Base-by-base conservation (phyloP, 139 green algal species). In the Chlorella sorokiniana region DNA sequence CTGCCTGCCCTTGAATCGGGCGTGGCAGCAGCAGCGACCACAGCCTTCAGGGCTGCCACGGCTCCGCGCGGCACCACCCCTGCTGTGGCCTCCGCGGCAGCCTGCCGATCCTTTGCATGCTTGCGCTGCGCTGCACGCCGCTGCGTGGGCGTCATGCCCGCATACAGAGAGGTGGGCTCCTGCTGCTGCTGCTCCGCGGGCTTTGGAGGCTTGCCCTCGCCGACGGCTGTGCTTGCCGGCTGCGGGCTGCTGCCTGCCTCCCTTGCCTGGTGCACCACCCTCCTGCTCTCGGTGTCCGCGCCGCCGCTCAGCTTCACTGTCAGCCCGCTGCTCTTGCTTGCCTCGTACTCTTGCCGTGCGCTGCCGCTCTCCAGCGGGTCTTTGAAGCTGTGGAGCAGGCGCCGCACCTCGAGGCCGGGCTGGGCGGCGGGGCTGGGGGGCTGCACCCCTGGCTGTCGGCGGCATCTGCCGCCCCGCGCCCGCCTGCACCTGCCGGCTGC, bases 21-120 rank as follows among this genome's bases (percentile, higher is more conserved):
- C 14, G 11, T 16, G 3, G 45, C 48, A 56, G 48, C 48, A 16
- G 14, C 42, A 3, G 72, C 38, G 22, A 52, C 51, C 22, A 40
- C 72, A 25, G 71, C 71, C 31, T 65, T 42, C 25, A 77, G 70
- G 23, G 70, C 70, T 1, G 70, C 48, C 45, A 77, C 16, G 20
- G 45, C 45, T n/a, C 70, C 70, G 45, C 70, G 70, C 31, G 45
- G 44, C 14, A n/a, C 45, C 0, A 33, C 70, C 18, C 70, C 70
- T 27, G 69, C 69, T 23, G 42, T 42, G 1, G 41, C 42, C 14
- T 35, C 23, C 5, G 69, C 69, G 7, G 42, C 69, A 6, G 69
- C 69, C 27, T 41, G 42, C 0, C 41, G 41, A 22, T 56, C 41
- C 42, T 56, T 59, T 14, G 69, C 69, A 25, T 40, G 27, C 69